Evolutionary conservation across 371 early-diverging fungal species (phyloP), one percentile per base, ranked within the genome.

Genomic region (Actinomortierella wolfii): DNA sequence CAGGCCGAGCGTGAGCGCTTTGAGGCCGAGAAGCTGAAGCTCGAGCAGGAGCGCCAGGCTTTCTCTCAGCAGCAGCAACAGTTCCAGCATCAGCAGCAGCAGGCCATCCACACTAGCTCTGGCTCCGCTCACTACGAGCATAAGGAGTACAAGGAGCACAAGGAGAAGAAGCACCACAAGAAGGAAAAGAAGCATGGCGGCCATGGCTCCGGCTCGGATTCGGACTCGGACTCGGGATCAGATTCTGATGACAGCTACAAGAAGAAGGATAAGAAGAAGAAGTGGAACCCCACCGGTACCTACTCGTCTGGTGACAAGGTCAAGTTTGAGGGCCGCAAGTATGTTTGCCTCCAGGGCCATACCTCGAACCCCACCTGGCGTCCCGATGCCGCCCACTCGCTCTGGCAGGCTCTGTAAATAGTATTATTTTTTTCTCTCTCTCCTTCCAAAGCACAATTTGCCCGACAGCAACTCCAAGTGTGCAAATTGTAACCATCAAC

Each of bases 231-330:
- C 39, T 62, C 55, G n/a, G 61, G 25, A 44, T 62, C 63, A 34
- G 65, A 57, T 39, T 66, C 67, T 28, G 64, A 63, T 53, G 53
- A 48, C 20, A 26, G 23, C 14, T 26, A 61, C 61, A 49, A 61
- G 56, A 59, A 62, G 62, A 68, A 61, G 53, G 44, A 52, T n/a
- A 44, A 53, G 45, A 51, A 47, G 15, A 42, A 51, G 23, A 76
- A 80, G 26, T 86, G 82, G 83, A 75, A 86, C 45, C 80, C 86
- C 21, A 73, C 77, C 50, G 83, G 84, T 43, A 79, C 68, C 44
- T 86, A 86, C 66, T 64, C 78, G 41, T 68, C 86, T 49, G 86
- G 84, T 45, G 84, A 86, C 50, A 79, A 76, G 47, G 83, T 86
- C 51, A 62, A 67, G 59, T 86, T 82, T 66, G 79, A 82, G 26